Evolutionary conservation across 2,329 filamentous ascomycete species (phyloP), one percentile per base, ranked within the genome.

Genomic region (Blumeria hordei): DNA sequence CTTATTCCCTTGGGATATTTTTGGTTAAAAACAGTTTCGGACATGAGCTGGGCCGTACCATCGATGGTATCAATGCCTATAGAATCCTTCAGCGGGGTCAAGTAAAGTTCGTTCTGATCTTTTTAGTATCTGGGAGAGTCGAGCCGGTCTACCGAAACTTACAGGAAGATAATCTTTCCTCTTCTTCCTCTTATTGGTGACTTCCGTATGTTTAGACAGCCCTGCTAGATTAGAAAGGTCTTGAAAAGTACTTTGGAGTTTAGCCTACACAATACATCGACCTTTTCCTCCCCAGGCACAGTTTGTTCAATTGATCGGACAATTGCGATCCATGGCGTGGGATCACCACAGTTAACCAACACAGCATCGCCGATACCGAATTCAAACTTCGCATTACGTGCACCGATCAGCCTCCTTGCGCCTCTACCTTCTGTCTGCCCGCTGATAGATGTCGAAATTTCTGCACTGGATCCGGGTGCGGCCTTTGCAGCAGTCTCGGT

Each of bases 181-280:
- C 69, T 92, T 94, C 69, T 85, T 90, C 56, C 79, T 76, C 64
- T 81, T 83, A 62, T 85, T 92, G 33, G 82, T 78, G 58, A 95
- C 86, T 68, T 96, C 90, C 63, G 83, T 85, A 62, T 94, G 85
- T 0, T 85, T 87, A 0, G 85, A 88, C 65, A 98, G 95, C 92
- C 92, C 61, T 62, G 14, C 6, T 10, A 6, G 10, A 44, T 62
- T 55, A 61, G 57, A 43, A 51, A 21, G 7, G 10, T n/a, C 28
- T 5, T 28, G 21, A 28, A 2, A 28, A 28, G 4, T 28, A 28
- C 21, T 28, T 28, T 28, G 21, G 21, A 28, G 28, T 6, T 14
- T 45, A 34, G 21, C 59, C 18, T 59, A 62, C 62, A 98, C 75
- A 95, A 82, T 64, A 98, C 92, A 59, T 83, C 84, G 55, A 85